Conservation (phyloP, 345 rosid species). For the Carallia brachiata region DNA sequence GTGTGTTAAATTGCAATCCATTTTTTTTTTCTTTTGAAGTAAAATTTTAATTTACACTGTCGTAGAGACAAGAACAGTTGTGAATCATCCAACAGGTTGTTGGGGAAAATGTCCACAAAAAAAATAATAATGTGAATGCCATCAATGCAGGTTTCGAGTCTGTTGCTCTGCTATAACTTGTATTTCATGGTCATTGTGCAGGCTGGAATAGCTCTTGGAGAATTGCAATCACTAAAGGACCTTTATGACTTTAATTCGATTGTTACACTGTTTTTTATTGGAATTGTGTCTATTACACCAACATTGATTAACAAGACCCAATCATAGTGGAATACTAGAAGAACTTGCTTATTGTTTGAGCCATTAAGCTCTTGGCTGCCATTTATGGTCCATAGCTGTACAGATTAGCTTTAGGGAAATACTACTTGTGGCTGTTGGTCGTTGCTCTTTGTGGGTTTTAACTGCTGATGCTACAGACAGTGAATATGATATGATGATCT, state of each 20-base stretch:
- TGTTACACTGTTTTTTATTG: conserved; percentile 78
- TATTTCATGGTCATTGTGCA: conserved; percentile 28
- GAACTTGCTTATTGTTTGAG: conserved; percentile 16
- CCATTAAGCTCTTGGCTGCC: conserved; percentile 2
- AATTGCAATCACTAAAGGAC: conserved; percentile 70
- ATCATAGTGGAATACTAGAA: conserved; percentile 17
- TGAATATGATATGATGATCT: conserved; percentile 14
- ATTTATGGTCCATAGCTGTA: conserved; percentile 20
- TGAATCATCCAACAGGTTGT: too few species aligned
- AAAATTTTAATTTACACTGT: too few species aligned
- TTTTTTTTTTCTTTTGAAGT: too few species aligned
- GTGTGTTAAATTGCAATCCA: too few species aligned
- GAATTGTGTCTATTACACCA: conserved; percentile 71
- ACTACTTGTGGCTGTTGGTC: conserved; percentile 15
- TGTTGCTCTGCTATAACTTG: not conserved
- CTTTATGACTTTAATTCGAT: conserved; percentile 83
- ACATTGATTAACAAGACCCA: conserved; percentile 58
- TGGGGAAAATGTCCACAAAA: too few species aligned
- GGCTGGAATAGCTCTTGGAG: conserved; percentile 96
- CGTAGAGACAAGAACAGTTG: too few species aligned
- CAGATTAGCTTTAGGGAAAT: conserved; percentile 29
- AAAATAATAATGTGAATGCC: not conserved
- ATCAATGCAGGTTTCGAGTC: not conserved
- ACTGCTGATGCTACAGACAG: conserved; percentile 9
- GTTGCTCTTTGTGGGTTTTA: conserved; percentile 1